These are phyloP conservation scores for Neurospora tetraspora DNA, from an alignment of 495 filamentous ascomycete species.

Conservation along the genomic window DNA sequence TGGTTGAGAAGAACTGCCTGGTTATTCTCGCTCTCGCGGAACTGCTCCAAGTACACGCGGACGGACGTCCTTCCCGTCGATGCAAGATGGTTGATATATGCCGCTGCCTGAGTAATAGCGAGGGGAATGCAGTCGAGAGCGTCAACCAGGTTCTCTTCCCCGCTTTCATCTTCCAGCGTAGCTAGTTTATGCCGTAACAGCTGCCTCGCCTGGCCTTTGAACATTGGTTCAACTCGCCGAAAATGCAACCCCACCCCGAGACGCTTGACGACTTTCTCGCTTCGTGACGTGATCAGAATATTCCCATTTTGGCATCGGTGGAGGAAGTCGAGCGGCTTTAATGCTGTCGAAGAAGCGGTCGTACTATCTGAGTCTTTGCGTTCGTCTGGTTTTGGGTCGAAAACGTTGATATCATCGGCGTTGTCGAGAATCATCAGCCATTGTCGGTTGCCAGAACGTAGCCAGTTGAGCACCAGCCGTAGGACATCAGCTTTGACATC, in stretches of 20 bases:
- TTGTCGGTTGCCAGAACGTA: slow-evolving; percentile 19
- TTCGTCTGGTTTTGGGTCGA: slow-evolving; percentile 7
- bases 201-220: slow-evolving; percentile 10
- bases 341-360: neutral
- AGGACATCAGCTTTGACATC: slow-evolving; percentile 25
- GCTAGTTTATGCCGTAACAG: slow-evolving; percentile 2
- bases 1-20: too few species aligned
- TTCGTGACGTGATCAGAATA: slow-evolving; percentile 32
- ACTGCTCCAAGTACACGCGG: too few species aligned
- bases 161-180: too few species aligned
- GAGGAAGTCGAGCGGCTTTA: slow-evolving; percentile 16
- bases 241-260: neutral
- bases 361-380: neutral
- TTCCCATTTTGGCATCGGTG: slow-evolving; percentile 24
- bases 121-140: too few species aligned
- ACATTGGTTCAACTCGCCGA: slow-evolving; percentile 12
- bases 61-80: too few species aligned
- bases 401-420: slow-evolving; percentile 33
- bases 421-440: slow-evolving; percentile 46
- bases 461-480: slow-evolving; percentile 28
- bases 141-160: too few species aligned
- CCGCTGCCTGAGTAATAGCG: too few species aligned
- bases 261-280: slow-evolving; percentile 16
- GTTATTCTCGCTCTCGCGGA: too few species aligned
- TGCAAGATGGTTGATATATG: too few species aligned